phyloP scores from a whole-genome alignment of 495 filamentous ascomycete genomes.

The Podospora tetraspora region DNA sequence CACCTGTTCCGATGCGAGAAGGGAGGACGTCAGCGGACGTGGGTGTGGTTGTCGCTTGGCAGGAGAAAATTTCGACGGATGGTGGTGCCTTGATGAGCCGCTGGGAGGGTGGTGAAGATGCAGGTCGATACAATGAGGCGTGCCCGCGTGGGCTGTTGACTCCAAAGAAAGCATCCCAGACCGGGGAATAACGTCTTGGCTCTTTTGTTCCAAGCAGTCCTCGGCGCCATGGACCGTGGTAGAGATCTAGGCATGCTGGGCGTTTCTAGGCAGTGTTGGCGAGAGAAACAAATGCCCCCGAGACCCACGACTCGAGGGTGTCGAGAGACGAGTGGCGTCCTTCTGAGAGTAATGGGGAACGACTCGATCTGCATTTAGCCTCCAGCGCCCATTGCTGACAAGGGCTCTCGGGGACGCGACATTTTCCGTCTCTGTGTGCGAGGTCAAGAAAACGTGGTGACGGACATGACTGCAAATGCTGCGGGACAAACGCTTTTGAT shows the following conservation, averaged over 20 bases:
- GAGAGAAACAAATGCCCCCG: neutral
- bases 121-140: neutral
- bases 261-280: neutral
- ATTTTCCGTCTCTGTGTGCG: neutral
- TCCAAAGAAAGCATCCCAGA: neutral
- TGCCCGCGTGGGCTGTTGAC: neutral
- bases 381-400: neutral
- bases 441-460: neutral
- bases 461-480: neutral
- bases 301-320: too few relatives aligned
- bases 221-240: neutral
- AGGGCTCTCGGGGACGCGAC: neutral
- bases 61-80: slow-evolving; percentile 1
- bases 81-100: neutral
- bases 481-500: neutral
- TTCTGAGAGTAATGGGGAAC: neutral
- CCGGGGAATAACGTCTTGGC: neutral
- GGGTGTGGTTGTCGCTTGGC: slow-evolving; percentile 1
- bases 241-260: neutral
- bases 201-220: neutral
- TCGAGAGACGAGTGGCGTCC: neutral
- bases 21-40: neutral
- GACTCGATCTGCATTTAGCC: neutral
- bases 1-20: neutral
- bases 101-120: neutral